Base-by-base conservation (phyloP, 305 asterid genomes). In the Rubia balearica region DNA sequence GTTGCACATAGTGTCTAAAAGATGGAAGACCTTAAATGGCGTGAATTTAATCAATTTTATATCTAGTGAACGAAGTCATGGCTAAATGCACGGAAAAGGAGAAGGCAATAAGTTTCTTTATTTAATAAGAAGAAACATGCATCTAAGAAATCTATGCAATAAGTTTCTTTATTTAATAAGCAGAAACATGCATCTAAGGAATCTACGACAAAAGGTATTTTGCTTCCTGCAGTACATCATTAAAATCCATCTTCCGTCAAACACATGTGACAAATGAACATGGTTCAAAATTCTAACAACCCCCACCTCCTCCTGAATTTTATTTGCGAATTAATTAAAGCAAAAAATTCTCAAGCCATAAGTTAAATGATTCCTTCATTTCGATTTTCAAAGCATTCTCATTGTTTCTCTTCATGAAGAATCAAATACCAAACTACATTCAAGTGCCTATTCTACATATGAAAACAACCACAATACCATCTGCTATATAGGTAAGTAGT, bases 161-260 rank as follows among this genome's bases (percentile, higher is more conserved):
- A 62, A 42, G 40, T 2, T 9, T 42, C 33, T 19, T 19, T 42
- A 3, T 65, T 38, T 42, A 59, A 22, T 38, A 36, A 7, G 4
- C 42, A 62, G 24, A 7, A 33, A 33, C 48, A 36, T 21, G 8
- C 42, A 33, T 8, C 36, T 21, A 1, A 41, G 42, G 2, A 43
- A 8, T 42, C 51, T 21, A 16, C n/a, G n/a, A 19, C 45, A 40
- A 14, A 42, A 64, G 7, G 19, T 17, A 17, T 17, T 64, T 14
- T 16, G 30, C 43, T 65, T 65, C 55, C 43, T 19, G 4, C 36
- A 6, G 27, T 65, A 19, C 24, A 42, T 36, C 46, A 65, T 40
- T 33, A 40, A 65, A 65, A 65, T 65, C 38, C 38, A 41, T 41
- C 51, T 65, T 65, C 69, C 12, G 43, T 42, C 69, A 7, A 48